Base-by-base conservation (phyloP, 1,139 yeast species). In the Geotrichum fermentans region DNA sequence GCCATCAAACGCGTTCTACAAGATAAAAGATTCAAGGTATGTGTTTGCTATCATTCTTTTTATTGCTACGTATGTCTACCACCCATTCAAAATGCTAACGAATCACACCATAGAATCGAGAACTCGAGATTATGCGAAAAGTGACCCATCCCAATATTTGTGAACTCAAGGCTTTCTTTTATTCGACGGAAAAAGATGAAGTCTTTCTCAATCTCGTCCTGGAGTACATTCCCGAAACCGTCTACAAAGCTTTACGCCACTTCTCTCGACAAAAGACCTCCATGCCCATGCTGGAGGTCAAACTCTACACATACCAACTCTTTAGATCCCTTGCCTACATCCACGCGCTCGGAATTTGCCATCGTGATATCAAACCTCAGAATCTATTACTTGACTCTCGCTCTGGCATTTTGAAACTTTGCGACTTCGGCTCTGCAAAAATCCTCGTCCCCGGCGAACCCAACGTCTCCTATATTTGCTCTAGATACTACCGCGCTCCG, bases 341-440 rank as follows among this genome's bases (percentile, higher is more conserved):
- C 59, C 99, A 94, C 67, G 77, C 87, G 11, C 80, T 79, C 59
- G 95, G 95, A 24, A 92, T 94, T 58, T 92, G 98, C 68, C 98
- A 92, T 68, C 81, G 98, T 65, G 98, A 92, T 69, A 92, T 92
- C 60, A 92, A 92, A 67, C 98, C 98, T 2, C 97, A 94, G 64
- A 92, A 92, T 68, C 74, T 92, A 54, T 74, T 92, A 61, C 84
- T 92, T 55, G 92, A 92, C 66, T 96, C 97, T 21, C 76, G 79
- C 43, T 76, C 83, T 7, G 95, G 95, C n/a, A 79, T 83, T 51
- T 76, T 94, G 58, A 92, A 92, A 69, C 78, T 92, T 45, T 92
- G 98, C 69, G 98, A 92, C 70, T 92, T 92, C 67, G 98, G 98
- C n/a, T 82, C 94, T n/a, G 98, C 98, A 26, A 92, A 92, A 67